Evolutionary conservation across 2,329 filamentous ascomycete genomes (phyloP).

Genomic region (Nannizziopsis barbatae): DNA sequence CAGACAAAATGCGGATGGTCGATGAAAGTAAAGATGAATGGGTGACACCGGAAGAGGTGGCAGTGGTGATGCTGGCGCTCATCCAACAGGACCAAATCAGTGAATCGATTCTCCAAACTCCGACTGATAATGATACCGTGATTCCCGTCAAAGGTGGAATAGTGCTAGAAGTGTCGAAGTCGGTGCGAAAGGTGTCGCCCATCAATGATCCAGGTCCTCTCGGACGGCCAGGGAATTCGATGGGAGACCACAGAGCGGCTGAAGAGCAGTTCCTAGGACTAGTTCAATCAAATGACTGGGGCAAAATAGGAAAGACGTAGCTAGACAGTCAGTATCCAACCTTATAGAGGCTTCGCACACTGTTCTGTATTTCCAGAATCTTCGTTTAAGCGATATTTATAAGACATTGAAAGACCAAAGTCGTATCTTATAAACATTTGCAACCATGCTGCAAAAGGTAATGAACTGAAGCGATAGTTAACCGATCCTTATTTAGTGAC

Average conservation of each 20-base stretch:
- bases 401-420: no score
- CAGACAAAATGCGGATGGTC: slow-evolving; percentile 47
- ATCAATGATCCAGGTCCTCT: slow-evolving; percentile 46
- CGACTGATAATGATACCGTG: slow-evolving; percentile 21
- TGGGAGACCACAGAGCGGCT: slow-evolving; percentile 33
- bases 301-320: slow-evolving; percentile 19
- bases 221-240: slow-evolving; percentile 37
- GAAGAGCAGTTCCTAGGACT: slow-evolving; percentile 43
- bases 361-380: no score
- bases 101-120: slow-evolving; percentile 24
- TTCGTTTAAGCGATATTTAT: no score
- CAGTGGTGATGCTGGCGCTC: slow-evolving; percentile 46
- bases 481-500: no score
- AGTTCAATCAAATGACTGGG: slow-evolving; percentile 42
- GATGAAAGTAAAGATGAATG: slow-evolving; percentile 41
- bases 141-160: slow-evolving; percentile 38
- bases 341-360: no score
- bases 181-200: slow-evolving; percentile 40
- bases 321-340: background rate
- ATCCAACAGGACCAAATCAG: slow-evolving; percentile 40
- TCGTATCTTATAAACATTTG: no score
- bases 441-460: no score
- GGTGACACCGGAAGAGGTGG: slow-evolving; percentile 52
- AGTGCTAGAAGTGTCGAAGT: slow-evolving; percentile 47
- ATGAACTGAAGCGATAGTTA: no score